phyloP scores from a whole-genome alignment of 1,284 basidiomycete genomes.

The Mycena citricolor region DNA sequence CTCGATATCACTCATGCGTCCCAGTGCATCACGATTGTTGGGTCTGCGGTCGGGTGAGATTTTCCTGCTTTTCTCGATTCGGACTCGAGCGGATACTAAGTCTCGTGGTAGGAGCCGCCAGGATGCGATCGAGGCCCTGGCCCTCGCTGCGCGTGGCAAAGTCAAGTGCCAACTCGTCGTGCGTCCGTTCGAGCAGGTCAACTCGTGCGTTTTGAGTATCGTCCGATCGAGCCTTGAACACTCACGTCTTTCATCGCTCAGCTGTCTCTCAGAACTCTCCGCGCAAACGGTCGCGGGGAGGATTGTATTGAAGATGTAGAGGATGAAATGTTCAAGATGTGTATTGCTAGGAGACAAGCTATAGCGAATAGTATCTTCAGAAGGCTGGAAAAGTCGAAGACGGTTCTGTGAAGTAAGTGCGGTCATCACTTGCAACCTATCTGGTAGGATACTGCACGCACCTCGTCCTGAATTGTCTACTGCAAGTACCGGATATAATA shows the following conservation, averaged over 20 bases:
- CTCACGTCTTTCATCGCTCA: background rate
- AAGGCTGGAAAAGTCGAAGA: too few relatives aligned
- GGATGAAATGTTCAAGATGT: background rate
- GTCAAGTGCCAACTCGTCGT: constrained; percentile 55
- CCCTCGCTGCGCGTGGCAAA: constrained; percentile 62
- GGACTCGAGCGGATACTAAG: background rate
- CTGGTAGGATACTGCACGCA: too few relatives aligned
- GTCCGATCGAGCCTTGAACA: background rate
- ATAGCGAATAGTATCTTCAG: too few relatives aligned
- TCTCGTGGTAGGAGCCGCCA: constrained; percentile 47
- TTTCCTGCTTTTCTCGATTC: background rate
- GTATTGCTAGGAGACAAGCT: too few relatives aligned
- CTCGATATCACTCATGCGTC: background rate
- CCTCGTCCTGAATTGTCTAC: too few relatives aligned
- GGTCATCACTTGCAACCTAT: too few relatives aligned
- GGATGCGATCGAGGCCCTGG: constrained; percentile 65
- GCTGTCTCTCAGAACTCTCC: constrained; percentile 6
- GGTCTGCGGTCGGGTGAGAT: constrained; percentile 57
- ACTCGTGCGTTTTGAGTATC: constrained; percentile 21
- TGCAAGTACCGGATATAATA: too few relatives aligned
- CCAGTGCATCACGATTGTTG: constrained; percentile 55
- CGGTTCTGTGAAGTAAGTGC: too few relatives aligned
- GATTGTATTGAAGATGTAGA: constrained; percentile 23
- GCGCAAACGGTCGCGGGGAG: constrained; percentile 14
- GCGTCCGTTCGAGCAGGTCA: constrained; percentile 48